These are phyloP conservation scores for Colletotrichum phormii DNA, from an alignment of 2,329 filamentous ascomycete genomes.

Conservation along the genomic window DNA sequence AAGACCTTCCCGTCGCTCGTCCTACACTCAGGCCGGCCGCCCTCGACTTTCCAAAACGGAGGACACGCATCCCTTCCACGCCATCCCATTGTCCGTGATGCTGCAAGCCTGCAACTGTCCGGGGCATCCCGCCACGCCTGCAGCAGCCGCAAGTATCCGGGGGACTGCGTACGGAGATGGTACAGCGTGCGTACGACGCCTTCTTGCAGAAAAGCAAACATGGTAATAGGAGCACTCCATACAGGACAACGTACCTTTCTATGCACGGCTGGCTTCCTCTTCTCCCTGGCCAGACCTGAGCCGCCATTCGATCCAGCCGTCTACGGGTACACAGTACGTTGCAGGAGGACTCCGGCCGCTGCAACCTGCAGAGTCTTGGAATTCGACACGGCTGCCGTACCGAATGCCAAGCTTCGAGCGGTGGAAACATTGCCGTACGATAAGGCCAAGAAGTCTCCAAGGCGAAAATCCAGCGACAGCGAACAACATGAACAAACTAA, in stretches of 20 bases:
- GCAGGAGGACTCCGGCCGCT: neutral
- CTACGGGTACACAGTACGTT: neutral
- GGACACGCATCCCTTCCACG: conserved; percentile 22
- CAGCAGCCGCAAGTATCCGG: neutral
- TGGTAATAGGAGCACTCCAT: neutral
- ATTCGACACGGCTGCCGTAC: neutral
- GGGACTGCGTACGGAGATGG: neutral
- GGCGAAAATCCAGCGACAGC: neutral
- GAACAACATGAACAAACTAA: neutral
- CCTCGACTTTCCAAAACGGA: conserved; percentile 29
- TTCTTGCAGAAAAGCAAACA: neutral
- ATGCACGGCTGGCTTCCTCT: neutral
- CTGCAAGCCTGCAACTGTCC: conserved; percentile 15
- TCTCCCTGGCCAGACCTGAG: too few species aligned
- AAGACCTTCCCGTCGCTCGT: conserved; percentile 20
- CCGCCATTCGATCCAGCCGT: neutral
- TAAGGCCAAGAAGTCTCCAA: conserved; percentile 16
- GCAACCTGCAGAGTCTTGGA: neutral
- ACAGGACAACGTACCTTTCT: neutral
- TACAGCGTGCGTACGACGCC: neutral
- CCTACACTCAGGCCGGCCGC: conserved; percentile 3
- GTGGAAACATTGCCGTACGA: conserved; percentile 25
- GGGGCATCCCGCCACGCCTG: conserved; percentile 12
- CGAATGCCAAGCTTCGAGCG: conserved; percentile 3
- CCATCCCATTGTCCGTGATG: conserved; percentile 21